phyloP scores from a whole-genome alignment of 257 asterid genomes.

The Ocimum tenuiflorum region DNA sequence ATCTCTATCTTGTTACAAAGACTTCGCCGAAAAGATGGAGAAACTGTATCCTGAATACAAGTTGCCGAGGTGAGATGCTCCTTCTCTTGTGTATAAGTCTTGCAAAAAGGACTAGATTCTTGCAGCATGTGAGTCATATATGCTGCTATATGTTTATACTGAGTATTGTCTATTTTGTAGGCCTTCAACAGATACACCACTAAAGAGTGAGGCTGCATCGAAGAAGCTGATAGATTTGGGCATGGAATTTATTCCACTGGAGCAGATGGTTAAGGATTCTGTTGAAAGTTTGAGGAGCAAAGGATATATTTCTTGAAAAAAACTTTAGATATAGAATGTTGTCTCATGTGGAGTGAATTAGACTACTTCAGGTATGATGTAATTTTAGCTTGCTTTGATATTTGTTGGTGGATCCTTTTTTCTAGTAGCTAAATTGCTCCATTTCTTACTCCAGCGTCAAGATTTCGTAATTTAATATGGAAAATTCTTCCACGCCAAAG shows the following conservation, averaged over 20 bases:
- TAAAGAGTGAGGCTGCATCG: slow-evolving; percentile 46
- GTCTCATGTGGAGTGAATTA: background rate
- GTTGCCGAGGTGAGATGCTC: slow-evolving; percentile 48
- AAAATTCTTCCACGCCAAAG: no score
- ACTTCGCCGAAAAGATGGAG: slow-evolving; percentile 66
- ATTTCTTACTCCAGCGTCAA: no score
- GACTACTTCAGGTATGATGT: no score
- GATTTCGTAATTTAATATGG: no score
- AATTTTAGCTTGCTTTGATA: no score
- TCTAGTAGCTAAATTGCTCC: no score
- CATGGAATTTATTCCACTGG: slow-evolving; percentile 58
- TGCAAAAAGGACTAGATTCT: no score
- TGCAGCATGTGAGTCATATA: no score
- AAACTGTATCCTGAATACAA: slow-evolving; percentile 68
- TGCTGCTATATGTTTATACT: no score
- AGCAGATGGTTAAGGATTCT: slow-evolving; percentile 67
- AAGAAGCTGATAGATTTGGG: slow-evolving; percentile 74
- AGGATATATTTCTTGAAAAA: slow-evolving; percentile 45
- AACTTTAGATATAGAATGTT: background rate
- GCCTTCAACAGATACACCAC: slow-evolving; percentile 50
- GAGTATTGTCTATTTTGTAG: slow-evolving; percentile 25
- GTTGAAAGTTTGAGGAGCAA: slow-evolving; percentile 69
- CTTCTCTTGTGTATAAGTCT: no score
- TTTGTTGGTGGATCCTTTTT: no score
- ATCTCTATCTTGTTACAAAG: slow-evolving; percentile 61